Evolutionary conservation across 768 basidiomycete species (phyloP).

Genomic region (Lactifluus rugatus): DNA sequence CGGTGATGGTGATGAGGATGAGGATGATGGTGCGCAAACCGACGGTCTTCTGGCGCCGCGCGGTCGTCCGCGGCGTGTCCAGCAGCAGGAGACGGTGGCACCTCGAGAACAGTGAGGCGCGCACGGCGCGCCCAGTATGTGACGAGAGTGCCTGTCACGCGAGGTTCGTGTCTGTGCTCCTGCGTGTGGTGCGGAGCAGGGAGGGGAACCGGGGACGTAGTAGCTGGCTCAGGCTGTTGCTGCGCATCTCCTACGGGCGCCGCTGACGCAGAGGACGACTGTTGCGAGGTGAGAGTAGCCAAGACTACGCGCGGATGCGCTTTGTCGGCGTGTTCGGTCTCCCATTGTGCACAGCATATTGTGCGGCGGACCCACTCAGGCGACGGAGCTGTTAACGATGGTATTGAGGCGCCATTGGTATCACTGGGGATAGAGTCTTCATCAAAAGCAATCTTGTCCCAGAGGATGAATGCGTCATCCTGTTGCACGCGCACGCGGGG

Average conservation of each 20-base stretch:
- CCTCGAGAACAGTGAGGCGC: slow-evolving; percentile 45
- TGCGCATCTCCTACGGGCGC: background rate
- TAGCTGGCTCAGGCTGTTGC: slow-evolving; percentile 7
- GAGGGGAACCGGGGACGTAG: slow-evolving; percentile 49
- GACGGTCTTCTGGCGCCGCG: slow-evolving; percentile 25
- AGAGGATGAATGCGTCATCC: slow-evolving; percentile 73
- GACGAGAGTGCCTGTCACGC: slow-evolving; percentile 54
- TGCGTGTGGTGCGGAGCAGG: slow-evolving; percentile 40
- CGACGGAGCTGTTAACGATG: slow-evolving; percentile 30
- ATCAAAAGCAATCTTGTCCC: slow-evolving; percentile 62
- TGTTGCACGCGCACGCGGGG: slow-evolving; percentile 72
- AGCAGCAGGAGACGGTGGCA: slow-evolving; percentile 32
- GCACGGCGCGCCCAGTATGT: slow-evolving; percentile 59
- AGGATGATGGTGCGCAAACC: slow-evolving; percentile 6
- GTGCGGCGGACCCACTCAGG: slow-evolving; percentile 83
- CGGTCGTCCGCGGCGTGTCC: slow-evolving; percentile 11
- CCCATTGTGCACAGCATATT: slow-evolving; percentile 76
- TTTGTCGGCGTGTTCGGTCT: slow-evolving; percentile 42
- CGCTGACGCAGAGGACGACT: background rate
- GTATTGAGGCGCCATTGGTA: slow-evolving; percentile 20
- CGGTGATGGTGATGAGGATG: slow-evolving; percentile 15
- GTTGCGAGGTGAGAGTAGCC: slow-evolving; percentile 34
- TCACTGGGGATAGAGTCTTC: slow-evolving; percentile 18
- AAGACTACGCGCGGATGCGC: slow-evolving; percentile 45
- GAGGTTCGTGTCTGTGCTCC: slow-evolving; percentile 50